Percentiles rank a stretch among this genome's conserved stretches.
These are phyloP conservation scores for Trichothecium sympodiale DNA, from an alignment of 2,329 filamentous ascomycete species.

Conservation along the genomic window DNA sequence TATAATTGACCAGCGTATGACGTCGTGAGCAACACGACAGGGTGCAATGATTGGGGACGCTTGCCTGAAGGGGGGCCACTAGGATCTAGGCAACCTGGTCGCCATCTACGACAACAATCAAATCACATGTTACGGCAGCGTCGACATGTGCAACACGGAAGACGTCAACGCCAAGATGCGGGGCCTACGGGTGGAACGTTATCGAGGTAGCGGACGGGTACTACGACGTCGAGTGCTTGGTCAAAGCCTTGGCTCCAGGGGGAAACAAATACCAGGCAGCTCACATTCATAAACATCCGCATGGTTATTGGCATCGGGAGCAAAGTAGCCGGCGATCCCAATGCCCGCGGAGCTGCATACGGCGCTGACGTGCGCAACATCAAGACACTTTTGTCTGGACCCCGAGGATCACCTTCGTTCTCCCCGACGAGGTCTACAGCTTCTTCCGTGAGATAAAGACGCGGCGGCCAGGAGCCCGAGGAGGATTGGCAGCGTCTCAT, in stretches of 20 bases:
- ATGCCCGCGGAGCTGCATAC: conserved; percentile 47
- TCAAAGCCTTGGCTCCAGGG: conserved; percentile 34
- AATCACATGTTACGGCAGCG: conserved; percentile 45
- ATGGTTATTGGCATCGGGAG: conserved; percentile 46
- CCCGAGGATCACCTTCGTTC: conserved; percentile 23
- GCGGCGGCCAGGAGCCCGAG: conserved; percentile 31
- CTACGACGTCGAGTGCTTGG: conserved; percentile 31
- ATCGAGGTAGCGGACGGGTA: conserved; percentile 41
- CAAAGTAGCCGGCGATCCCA: conserved; percentile 35
- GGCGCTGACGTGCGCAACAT: conserved; percentile 35
- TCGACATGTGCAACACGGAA: conserved; percentile 40
- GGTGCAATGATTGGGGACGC: conserved; percentile 48
- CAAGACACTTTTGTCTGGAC: conserved; percentile 21
- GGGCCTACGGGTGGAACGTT: conserved; percentile 44
- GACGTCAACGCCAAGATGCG: conserved; percentile 48
- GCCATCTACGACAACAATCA: conserved; percentile 52
- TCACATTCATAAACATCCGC: conserved; percentile 45
- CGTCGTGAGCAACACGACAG: conserved; percentile 39
- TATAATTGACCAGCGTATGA: conserved; percentile 40
- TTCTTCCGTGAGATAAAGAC: conserved; percentile 37
- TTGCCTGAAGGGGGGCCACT: conserved; percentile 47
- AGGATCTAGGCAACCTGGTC: conserved; percentile 42
- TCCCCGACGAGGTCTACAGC: conserved; percentile 32
- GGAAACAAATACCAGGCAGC: conserved; percentile 31
- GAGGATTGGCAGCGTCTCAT: conserved; percentile 34